Conservation (phyloP, 345 rosid genomes). For the Dipteronia sinensis region DNA sequence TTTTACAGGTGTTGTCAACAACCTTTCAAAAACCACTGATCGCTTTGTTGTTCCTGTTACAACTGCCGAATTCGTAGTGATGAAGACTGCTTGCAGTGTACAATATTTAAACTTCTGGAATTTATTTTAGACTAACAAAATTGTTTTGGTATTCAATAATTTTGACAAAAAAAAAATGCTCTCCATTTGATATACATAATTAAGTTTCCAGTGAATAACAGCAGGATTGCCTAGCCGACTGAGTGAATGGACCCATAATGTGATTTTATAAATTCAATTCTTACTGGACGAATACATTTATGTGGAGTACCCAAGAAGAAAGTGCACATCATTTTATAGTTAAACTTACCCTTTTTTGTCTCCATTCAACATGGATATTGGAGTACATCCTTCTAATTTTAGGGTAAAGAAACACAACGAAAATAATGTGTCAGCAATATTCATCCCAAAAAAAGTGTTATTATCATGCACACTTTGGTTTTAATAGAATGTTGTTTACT, state of each 20-base stretch:
- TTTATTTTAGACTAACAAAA: neutral
- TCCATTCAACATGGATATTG: neutral
- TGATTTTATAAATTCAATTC: neutral
- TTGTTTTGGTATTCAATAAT: neutral
- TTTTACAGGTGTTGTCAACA: slow-evolving; percentile 75
- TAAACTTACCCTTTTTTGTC: neutral
- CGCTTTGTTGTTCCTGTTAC: slow-evolving; percentile 69
- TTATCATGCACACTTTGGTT: neutral
- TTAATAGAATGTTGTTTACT: too few relatives aligned
- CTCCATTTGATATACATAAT: neutral
- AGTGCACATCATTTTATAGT: neutral
- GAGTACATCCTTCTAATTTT: neutral
- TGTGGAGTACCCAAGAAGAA: neutral
- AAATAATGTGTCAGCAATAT: neutral
- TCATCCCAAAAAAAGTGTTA: too few relatives aligned
- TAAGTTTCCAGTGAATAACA: neutral
- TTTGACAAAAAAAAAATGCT: neutral
- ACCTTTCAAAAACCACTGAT: slow-evolving; percentile 58
- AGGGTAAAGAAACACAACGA: neutral
- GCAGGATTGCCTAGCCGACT: too few relatives aligned
- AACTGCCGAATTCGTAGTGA: slow-evolving; percentile 76
- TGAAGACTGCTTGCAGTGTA: slow-evolving; percentile 92
- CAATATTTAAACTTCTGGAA: slow-evolving; percentile 23
- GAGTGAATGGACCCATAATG: neutral
- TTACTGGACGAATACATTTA: neutral